phyloP scores from a whole-genome alignment of 192 early-diverging fungal species.

The Coemansia sp. region DNA sequence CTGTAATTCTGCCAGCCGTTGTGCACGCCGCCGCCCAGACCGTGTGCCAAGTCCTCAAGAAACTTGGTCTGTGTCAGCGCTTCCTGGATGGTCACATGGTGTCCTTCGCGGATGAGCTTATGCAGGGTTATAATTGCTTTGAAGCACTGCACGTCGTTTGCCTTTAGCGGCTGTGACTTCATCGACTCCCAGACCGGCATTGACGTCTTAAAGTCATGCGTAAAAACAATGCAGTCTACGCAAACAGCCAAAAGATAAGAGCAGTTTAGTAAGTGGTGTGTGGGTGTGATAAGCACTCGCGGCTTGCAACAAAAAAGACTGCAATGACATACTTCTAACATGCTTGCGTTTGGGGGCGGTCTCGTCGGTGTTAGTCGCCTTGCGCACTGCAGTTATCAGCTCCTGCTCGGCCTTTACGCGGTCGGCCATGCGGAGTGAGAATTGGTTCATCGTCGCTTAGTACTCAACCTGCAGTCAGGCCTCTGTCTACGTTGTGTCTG shows the following conservation, averaged over 20 bases:
- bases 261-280: too few species aligned
- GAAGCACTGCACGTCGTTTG: slow-evolving; percentile 94
- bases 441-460: slow-evolving; percentile 44
- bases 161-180: slow-evolving; percentile 81
- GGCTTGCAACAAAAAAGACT: too few species aligned
- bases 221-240: slow-evolving; percentile 82
- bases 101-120: slow-evolving; percentile 93
- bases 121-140: slow-evolving; percentile 93
- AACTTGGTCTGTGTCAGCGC: slow-evolving; percentile 76
- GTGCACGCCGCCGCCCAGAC: slow-evolving; percentile 35
- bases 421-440: slow-evolving; percentile 61
- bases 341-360: too few species aligned
- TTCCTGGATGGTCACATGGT: slow-evolving; percentile 80
- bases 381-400: too few species aligned
- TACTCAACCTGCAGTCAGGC: background rate
- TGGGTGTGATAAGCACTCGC: too few species aligned
- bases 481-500: too few species aligned
- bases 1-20: slow-evolving; percentile 67
- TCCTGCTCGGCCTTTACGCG: slow-evolving; percentile 69
- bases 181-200: slow-evolving; percentile 83
- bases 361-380: too few species aligned
- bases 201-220: slow-evolving; percentile 88
- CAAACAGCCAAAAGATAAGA: too few species aligned
- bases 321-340: too few species aligned
- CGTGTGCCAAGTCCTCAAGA: slow-evolving; percentile 71